Evolutionary conservation across 202 grass and related monocot species (phyloP), one percentile per base, ranked within the genome.

Genomic region (Thinopyrum obtusiflorum): DNA sequence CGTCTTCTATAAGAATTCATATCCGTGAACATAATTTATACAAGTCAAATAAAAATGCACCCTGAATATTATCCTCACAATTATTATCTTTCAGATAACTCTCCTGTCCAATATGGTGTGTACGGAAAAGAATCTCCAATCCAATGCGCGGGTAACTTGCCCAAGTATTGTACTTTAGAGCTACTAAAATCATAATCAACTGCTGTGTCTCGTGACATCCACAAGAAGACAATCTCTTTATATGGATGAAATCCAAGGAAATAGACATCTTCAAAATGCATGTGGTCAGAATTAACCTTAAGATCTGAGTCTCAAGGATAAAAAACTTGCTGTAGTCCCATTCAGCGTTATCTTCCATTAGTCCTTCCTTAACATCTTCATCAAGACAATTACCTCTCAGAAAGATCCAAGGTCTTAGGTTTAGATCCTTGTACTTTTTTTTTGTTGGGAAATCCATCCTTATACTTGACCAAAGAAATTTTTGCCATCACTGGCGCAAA

Each of bases 191-290:
- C 33, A 29, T 69, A 73, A 7, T 6, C 27, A 26, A 24, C 23
- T 27, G 11, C 11, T 13, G 10, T 25, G 1, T 24, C 8, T 61
- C 15, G 14, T 68, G 65, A 20, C 17, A 32, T 7, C 65, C 17
- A 26, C 3, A 62, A 28, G 25, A 83, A 73, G 12, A 46, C 18
- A 64, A 83, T 10, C 25, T 83, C 69, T 6, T 72, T 82, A 3
- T 18, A 71, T 10, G 65, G 80, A 66, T 72, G 66, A 26, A 71
- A 82, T 27, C 65, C 69, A 33, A 83, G 17, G 25, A 83, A 57
- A 9, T 26, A 7, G 10, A 33, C 17, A 7, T 4, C 4, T 9
- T 3, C 11, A 40, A 17, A 51, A 51, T 51, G 47, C 47, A 17
- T 17, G 14, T 18, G 0, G 31, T 7, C 5, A 12, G 2, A 0